Evolutionary conservation across 306 rosid genomes (phyloP), one percentile per base, ranked within the genome.

Genomic region (Vicia sativa): DNA sequence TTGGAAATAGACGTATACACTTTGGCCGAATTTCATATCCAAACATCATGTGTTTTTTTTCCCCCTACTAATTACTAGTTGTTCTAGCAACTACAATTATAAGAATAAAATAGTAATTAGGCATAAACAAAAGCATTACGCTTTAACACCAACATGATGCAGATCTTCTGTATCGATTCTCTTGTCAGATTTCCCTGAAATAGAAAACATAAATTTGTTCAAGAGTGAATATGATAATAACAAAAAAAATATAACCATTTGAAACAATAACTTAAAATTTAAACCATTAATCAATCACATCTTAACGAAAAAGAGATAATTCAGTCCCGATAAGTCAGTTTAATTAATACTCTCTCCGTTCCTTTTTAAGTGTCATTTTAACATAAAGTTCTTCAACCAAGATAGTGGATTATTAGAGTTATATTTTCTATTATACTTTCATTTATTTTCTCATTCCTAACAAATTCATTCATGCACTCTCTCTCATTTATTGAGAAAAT

Each of bases 111-210:
- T 13, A 70, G 62, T 34, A 55, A 26, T 25, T n/a, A 46, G 29
- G 45, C 15, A 60, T 34, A 44, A 54, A 6, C 46, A 50, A 45
- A 49, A 48, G 71, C 44, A 39, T 82, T 87, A 92, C 98, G 85
- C 75, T 78, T 91, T 86, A 34, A 76, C 45, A 38, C 82, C 96
- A 12, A 92, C 77, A 72, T 60, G 86, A 9, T 85, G 77, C 67
- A 71, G 69, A 65, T 83, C 77, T 53, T 66, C 76, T 50, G 65
- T 15, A 50, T 56, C 69, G 23, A 60, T 29, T 62, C 77, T 86
- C 77, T 80, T 90, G 34, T 90, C 92, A 53, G 77, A 73, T 79
- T 73, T 90, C 72, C 93, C 98, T 92, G 90, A 82, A 86, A 78
- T 63, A 37, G 23, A 50, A 75, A 66, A 53, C 56, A 42, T 1